Base-by-base conservation (phyloP, 2,329 filamentous ascomycete species). In the Xylaria sp. region DNA sequence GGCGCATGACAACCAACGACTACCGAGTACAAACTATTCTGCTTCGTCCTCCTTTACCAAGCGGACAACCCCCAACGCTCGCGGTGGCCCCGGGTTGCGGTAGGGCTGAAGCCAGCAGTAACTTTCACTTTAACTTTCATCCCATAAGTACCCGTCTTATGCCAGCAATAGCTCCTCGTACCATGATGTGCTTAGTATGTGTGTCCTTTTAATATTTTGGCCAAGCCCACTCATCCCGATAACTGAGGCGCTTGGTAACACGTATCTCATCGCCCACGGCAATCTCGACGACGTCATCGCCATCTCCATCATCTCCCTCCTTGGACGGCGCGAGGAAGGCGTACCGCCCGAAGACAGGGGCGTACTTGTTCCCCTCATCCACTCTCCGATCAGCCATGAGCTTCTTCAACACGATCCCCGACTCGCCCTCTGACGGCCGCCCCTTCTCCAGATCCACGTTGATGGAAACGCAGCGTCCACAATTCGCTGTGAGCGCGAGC, bases 401-500 rank as follows among this genome's bases (percentile, higher is more conserved):
- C 70, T 87, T 87, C 79, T 92, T 92, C 65, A 92, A 78, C 15
- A 91, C 82, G 40, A 77, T 79, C n/a, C 87, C 88, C 37, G 78
- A 74, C 70, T 87, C 84, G 2, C 85, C 86, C 1, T 78, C 77
- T 0, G 83, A 86, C 43, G 80, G 77, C 52, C 82, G 83, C 6
- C 90, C 90, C 0, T 87, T 91, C 21, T 77, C 72, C 72, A 90
- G 91, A 77, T 92, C 88, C 61, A 93, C 84, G 75, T 92, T 92
- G 64, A 92, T 78, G 63, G 87, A 90, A 31, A 80, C 77, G 74
- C 90, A 94, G 40, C 90, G 81, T 35, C 81, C 83, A 72, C 90
- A 93, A 74, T 92, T 91, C 54, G 85, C 86, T 35, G 89, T 92
- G 31, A 92, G 78, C 4, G 83, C 72, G 6, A 92, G 77, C 42